Percentiles rank a stretch among this genome's conserved stretches.
Conservation (phyloP, 352 stramenopile species). For the Globisporangium cystogenes region DNA sequence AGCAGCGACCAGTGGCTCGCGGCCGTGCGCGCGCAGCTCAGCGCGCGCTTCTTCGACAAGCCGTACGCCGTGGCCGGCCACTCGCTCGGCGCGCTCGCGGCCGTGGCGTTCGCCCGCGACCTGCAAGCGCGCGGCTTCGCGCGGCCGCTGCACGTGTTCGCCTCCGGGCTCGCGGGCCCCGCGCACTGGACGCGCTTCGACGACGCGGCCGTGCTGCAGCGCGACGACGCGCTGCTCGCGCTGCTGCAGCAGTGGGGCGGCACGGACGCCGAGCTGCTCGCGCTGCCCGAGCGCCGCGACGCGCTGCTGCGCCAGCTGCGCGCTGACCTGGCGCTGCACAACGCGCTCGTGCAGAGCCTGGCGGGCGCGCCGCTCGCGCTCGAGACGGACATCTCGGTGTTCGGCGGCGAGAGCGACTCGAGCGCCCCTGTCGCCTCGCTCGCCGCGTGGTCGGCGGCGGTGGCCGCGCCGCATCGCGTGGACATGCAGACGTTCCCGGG, state of each 20-base stretch:
- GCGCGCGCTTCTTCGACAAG: constrained; percentile 66
- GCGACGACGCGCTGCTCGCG: constrained; percentile 32
- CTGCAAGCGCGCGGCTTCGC: constrained; percentile 41
- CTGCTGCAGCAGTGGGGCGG: constrained; percentile 51
- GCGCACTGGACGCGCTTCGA: constrained; percentile 30
- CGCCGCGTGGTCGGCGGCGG: constrained; percentile 26
- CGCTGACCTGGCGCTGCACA: constrained; percentile 46
- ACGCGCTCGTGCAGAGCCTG: constrained; percentile 39
- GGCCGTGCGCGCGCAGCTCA: constrained; percentile 33
- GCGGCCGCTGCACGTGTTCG: constrained; percentile 51
- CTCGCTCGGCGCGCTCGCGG: constrained; percentile 57
- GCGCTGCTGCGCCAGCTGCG: constrained; percentile 31
- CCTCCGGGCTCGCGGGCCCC: constrained; percentile 39
- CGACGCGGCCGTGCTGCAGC: constrained; percentile 16
- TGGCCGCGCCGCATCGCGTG: constrained; percentile 13
- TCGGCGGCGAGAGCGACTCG: constrained; percentile 39
- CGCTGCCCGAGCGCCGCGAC: constrained; percentile 28
- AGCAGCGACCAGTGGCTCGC: constrained; percentile 21
- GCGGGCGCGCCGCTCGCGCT: constrained; percentile 5
- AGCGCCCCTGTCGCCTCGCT: constrained; percentile 30
- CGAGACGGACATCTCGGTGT: constrained; percentile 33
- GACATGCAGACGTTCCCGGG: constrained; percentile 44
- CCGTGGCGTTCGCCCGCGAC: constrained; percentile 42
- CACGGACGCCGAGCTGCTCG: constrained; percentile 52
- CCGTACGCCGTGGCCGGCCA: constrained; percentile 63